phyloP scores from a whole-genome alignment of 345 rosid species.

The Zanthoxylum bungeanum region DNA sequence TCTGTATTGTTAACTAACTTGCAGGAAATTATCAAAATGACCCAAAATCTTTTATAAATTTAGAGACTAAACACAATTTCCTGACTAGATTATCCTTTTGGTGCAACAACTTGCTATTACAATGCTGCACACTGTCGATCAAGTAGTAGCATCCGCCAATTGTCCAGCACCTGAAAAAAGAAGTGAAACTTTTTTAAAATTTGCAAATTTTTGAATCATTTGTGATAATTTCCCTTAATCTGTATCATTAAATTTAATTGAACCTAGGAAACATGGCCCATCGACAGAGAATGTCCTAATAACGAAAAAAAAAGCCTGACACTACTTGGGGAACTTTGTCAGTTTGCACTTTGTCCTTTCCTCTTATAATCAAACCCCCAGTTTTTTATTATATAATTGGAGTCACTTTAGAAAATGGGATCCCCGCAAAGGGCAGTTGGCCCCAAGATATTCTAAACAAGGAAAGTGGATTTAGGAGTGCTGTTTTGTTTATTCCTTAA shows the following conservation, averaged over 20 bases:
- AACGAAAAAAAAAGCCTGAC: not conserved
- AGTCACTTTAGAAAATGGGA: constrained; percentile 11
- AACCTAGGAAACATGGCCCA: not conserved
- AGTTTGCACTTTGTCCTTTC: not conserved
- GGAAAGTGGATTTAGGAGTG: constrained; percentile 14
- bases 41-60: too few relatives aligned
- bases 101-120: too few relatives aligned
- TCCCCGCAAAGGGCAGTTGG: not conserved
- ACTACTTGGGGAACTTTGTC: not conserved
- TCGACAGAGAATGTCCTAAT: not conserved
- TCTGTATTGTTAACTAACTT: too few relatives aligned
- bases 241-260: not conserved
- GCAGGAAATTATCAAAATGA: too few relatives aligned
- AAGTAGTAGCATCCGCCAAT: too few relatives aligned
- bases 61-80: too few relatives aligned
- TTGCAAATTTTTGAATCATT: too few relatives aligned
- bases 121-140: too few relatives aligned
- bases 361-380: constrained; percentile 3
- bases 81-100: too few relatives aligned
- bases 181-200: too few relatives aligned
- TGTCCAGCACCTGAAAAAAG: too few relatives aligned
- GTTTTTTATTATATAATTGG: not conserved
- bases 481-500: not conserved
- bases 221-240: too few relatives aligned
- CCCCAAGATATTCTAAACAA: constrained; percentile 7